Evolutionary conservation across 192 early-diverging fungal species (phyloP), one percentile per base, ranked within the genome.

Genomic region (Mortierella alpina): DNA sequence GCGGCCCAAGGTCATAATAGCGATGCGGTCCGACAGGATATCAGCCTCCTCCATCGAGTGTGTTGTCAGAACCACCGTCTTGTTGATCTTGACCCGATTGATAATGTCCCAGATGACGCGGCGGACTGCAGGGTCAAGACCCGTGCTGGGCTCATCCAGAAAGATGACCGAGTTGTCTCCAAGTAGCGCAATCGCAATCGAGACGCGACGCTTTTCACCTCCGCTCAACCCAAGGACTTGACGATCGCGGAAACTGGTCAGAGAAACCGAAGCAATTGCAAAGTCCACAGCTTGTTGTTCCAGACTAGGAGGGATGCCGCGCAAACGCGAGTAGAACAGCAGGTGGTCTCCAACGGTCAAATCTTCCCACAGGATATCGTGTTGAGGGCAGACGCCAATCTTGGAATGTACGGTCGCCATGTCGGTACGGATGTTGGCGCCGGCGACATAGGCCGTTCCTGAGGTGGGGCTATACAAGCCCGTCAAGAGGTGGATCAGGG

Each of bases 41-140:
- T 92, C 91, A 18, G 91, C 91, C 69, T 92, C 91, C 40, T 92
- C 91, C 87, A 92, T 83, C 20, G 75, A 83, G 53, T 92, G 91
- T 0, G 90, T 92, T 1, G 91, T 92, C 54, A 92, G 39, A 11
- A 92, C 72, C 10, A 92, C 66, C 6, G 85, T 86, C 6, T 85
- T 72, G 23, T 83, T 74, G 15, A 63, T 41, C 63, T 90, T 91
- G 57, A 74, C 73, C 7, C 82, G 63, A 50, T 82, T 58, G 61
- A 93, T 83, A 44, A 90, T 60, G 11, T 85, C 73, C 91, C 92
- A 93, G 58, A 90, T 76, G 18, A 82, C 64, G 15, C 83, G 78
- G 1, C 87, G 82, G 14, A 84, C 74, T 11, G 76, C 64, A 44
- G 85, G 85, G 64, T 93, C 92, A 54, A 93, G 61, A 5, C 90